Percentiles rank a stretch among this genome's conserved stretches.
phyloP scores from a whole-genome alignment of 106 monocot species.

The Phalaenopsis aphrodite region DNA sequence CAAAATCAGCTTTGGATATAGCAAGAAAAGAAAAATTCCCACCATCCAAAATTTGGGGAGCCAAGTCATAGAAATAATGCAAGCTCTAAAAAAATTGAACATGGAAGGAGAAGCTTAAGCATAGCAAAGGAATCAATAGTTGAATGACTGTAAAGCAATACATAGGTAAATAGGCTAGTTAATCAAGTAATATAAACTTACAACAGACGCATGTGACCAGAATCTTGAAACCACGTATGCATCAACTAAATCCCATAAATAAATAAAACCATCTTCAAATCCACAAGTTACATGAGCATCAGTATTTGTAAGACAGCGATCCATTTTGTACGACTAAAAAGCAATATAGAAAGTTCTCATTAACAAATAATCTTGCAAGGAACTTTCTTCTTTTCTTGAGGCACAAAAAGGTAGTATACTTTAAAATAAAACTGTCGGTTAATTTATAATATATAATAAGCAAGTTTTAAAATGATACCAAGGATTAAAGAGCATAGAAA shows the following conservation, averaged over 20 bases:
- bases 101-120: too few relatives aligned
- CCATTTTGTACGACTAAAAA: slow-evolving; percentile 94
- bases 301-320: slow-evolving; percentile 91
- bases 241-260: slow-evolving; percentile 97
- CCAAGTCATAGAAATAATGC: too few relatives aligned
- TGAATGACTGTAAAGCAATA: not conserved
- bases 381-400: not conserved
- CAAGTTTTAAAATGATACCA: not conserved
- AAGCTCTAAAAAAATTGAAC: too few relatives aligned
- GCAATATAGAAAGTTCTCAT: not conserved
- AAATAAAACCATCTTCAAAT: slow-evolving; percentile 90
- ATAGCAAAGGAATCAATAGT: not conserved
- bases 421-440: not conserved
- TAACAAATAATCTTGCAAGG: not conserved
- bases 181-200: slow-evolving; percentile 17
- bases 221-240: slow-evolving; percentile 73
- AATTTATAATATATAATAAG: not conserved
- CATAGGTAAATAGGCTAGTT: not conserved
- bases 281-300: slow-evolving; percentile 88
- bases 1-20: too few relatives aligned
- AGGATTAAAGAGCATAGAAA: not conserved
- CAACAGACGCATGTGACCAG: slow-evolving; percentile 83
- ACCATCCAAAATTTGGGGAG: too few relatives aligned
- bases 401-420: not conserved
- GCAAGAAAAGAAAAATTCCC: too few relatives aligned